Evolutionary conservation across 306 rosid genomes (phyloP).

Genomic region (Neltuma alba): DNA sequence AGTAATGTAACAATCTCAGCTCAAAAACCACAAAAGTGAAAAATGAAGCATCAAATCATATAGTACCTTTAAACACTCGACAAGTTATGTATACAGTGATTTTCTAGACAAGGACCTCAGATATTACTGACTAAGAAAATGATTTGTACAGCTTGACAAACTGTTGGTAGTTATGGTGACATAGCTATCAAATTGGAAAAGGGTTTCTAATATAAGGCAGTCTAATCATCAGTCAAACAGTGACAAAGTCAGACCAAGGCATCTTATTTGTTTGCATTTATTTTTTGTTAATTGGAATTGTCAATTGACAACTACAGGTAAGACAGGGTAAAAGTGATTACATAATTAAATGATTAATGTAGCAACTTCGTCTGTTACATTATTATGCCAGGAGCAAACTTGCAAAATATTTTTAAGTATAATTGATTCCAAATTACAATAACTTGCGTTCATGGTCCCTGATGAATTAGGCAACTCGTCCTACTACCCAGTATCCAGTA

Average conservation of each 20-base stretch:
- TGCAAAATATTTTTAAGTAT: neutral
- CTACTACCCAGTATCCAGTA: slow-evolving; percentile 8
- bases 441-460: slow-evolving; percentile 4
- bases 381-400: neutral
- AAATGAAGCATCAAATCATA: neutral
- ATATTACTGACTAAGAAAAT: neutral
- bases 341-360: neutral
- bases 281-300: neutral
- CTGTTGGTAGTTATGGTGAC: neutral
- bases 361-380: neutral
- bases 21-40: slow-evolving; percentile 25
- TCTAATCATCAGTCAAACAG: neutral
- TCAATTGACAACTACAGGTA: neutral
- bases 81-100: slow-evolving; percentile 12
- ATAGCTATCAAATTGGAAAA: neutral
- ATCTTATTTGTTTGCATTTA: neutral
- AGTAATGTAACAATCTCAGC: slow-evolving; percentile 25
- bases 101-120: slow-evolving; percentile 13
- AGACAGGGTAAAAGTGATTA: neutral
- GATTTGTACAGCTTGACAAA: neutral
- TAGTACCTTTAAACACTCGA: too few species aligned
- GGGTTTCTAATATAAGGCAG: neutral
- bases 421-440: slow-evolving; percentile 12
- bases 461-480: slow-evolving; percentile 28
- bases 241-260: neutral